Evolutionary conservation across 208 protist genomes (phyloP), one percentile per base, ranked within the genome.

Genomic region (Phytomonas sp.): DNA sequence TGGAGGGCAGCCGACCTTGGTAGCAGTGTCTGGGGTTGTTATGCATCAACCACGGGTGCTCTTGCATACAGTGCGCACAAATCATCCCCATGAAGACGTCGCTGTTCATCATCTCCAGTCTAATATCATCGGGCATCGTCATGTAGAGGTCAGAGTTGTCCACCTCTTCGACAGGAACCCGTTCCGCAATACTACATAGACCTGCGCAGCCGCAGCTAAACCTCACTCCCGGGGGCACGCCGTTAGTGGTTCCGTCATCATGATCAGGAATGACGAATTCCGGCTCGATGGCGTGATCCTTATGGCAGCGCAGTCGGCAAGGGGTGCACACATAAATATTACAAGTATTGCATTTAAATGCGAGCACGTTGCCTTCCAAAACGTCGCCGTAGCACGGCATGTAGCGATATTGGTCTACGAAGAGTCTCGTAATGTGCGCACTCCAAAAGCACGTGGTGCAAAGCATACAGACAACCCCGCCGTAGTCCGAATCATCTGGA

Each of bases 361-460:
- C 85, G 11, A 94, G 65, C 34, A 82, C 80, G 52, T 88, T 80
- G 31, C 89, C 87, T 26, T 83, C 68, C 10, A 91, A 52, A 6
- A 92, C 87, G 62, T 94, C 85, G 3, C 89, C 89, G 69, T 93
- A 93, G 79, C 89, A 94, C 26, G 89, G 81, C 65, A 94, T 64
- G 12, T 77, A 75, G 31, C 79, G 76, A 72, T 86, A 84, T 60
- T 84, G 73, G 14, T 65, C 76, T 23, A 79, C 79, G 67, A 84
- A 67, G 30, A 94, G 69, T 8, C 75, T 71, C 19, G 82, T 91
- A 26, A 94, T 75, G 76, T 94, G 89, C 8, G 72, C 75, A 75
- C 83, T 90, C 86, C 87, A 94, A 77, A 79, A 92, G 63, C 87
- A 94, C 29, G 80, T 84, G 31, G 75, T 71, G 75, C 89, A 94